phyloP scores from a whole-genome alignment of 2,329 filamentous ascomycete species.

The Xylariales sp. region DNA sequence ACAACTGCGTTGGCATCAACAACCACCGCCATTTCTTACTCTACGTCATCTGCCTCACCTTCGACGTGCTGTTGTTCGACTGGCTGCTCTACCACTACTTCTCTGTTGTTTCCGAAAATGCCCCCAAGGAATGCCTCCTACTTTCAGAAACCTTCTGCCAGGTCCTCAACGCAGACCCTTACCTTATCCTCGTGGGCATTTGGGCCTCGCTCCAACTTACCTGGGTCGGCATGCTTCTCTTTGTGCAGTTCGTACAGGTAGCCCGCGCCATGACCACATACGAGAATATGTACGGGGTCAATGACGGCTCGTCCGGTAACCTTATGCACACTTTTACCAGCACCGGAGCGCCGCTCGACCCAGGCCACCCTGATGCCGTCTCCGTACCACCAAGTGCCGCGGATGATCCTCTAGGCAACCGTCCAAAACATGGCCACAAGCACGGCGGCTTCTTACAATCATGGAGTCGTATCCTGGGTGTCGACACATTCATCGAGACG shows the following conservation, averaged over 20 bases:
- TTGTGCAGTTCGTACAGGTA: slow-evolving; percentile 90
- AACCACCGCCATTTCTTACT: slow-evolving; percentile 95
- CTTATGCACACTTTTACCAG: slow-evolving; percentile 74
- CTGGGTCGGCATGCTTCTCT: slow-evolving; percentile 96
- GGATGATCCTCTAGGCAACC: slow-evolving; percentile 33
- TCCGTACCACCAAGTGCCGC: slow-evolving; percentile 39
- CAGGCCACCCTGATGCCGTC: slow-evolving; percentile 55
- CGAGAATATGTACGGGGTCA: slow-evolving; percentile 87
- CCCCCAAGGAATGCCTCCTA: slow-evolving; percentile 62
- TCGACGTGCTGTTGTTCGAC: slow-evolving; percentile 70
- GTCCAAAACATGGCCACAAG: slow-evolving; percentile 40
- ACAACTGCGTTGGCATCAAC: slow-evolving; percentile 93
- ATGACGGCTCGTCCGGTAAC: slow-evolving; percentile 47
- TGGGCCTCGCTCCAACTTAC: slow-evolving; percentile 84
- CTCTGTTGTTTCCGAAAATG: slow-evolving; percentile 48
- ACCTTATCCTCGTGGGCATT: slow-evolving; percentile 71
- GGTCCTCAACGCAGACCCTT: slow-evolving; percentile 74
- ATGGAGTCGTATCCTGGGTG: slow-evolving; percentile 79
- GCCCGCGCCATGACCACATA: slow-evolving; percentile 91
- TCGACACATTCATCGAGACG: slow-evolving; percentile 92
- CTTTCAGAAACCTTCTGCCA: slow-evolving; percentile 72
- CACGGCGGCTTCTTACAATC: slow-evolving; percentile 67
- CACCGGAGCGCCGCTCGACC: slow-evolving; percentile 66
- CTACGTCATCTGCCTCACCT: slow-evolving; percentile 74
- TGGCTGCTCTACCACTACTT: slow-evolving; percentile 70